Percentiles rank a stretch among this genome's conserved stretches.
Evolutionary conservation across 2,329 filamentous ascomycete genomes (phyloP).

Genomic region (Pezicula radicicola): DNA sequence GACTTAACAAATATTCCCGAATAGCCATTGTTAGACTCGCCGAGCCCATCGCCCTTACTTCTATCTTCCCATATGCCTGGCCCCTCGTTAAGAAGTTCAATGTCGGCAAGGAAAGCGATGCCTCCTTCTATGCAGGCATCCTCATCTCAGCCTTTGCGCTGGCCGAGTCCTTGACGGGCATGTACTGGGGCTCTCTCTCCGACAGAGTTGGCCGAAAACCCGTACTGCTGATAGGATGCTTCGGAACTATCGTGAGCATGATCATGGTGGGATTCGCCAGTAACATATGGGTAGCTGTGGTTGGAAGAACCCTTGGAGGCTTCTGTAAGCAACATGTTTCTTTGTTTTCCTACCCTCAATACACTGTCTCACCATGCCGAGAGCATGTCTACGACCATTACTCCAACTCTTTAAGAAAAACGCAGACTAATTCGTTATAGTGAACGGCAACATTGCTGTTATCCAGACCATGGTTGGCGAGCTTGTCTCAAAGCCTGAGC

Average conservation of each 20-base stretch:
- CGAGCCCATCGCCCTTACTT: conserved; percentile 89
- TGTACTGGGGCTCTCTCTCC: conserved; percentile 84
- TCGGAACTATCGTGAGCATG: conserved; percentile 80
- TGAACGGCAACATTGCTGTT: conserved; percentile 90
- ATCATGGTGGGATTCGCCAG: conserved; percentile 77
- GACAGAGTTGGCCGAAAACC: conserved; percentile 84
- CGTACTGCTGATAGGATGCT: conserved; percentile 75
- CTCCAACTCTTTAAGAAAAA: too few relatives aligned
- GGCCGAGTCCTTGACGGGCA: conserved; percentile 77
- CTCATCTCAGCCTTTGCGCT: conserved; percentile 85
- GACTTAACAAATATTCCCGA: neutral
- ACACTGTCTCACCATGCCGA: too few relatives aligned
- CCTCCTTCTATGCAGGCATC: conserved; percentile 83
- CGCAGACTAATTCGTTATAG: too few relatives aligned
- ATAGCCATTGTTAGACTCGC: conserved; percentile 87
- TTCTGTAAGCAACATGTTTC: conserved; percentile 34
- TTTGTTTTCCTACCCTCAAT: too few relatives aligned
- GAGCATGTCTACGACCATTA: too few relatives aligned
- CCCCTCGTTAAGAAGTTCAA: conserved; percentile 74
- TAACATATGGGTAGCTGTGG: conserved; percentile 80
- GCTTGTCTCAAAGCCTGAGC: conserved; percentile 76
- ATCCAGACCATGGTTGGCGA: conserved; percentile 92
- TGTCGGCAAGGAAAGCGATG: conserved; percentile 69
- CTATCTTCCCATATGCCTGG: conserved; percentile 92
- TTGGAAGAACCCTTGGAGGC: conserved; percentile 74